These are phyloP conservation scores for Pseudogymnoascus sp. DNA, from an alignment of 2,329 filamentous ascomycete genomes.

Conservation along the genomic window DNA sequence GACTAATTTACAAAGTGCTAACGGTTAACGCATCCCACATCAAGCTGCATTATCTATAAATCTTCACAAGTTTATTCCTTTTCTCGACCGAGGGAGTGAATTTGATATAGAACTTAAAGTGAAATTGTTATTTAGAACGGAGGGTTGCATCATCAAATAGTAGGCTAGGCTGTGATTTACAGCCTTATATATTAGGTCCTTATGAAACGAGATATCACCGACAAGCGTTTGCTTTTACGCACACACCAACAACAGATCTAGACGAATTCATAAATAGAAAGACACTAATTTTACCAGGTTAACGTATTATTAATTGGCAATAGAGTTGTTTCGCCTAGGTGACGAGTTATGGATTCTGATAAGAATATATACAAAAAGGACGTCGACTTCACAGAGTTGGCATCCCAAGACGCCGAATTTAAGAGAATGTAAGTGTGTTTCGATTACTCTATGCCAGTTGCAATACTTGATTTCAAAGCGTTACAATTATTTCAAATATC, in stretches of 20 bases:
- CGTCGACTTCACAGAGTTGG: conserved; percentile 55
- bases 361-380: conserved; percentile 45
- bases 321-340: too few relatives aligned
- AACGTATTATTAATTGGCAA: neutral
- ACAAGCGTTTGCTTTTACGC: neutral
- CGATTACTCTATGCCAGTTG: neutral
- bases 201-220: neutral
- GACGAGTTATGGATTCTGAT: neutral
- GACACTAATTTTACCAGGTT: neutral
- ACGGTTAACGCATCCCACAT: neutral
- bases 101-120: too few relatives aligned
- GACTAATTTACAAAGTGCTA: neutral
- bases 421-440: conserved; percentile 43
- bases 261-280: neutral
- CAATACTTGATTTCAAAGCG: neutral
- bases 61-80: neutral
- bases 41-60: neutral
- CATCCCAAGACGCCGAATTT: conserved; percentile 50
- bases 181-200: neutral
- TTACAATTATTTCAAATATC: neutral
- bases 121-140: too few relatives aligned
- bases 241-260: neutral
- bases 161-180: neutral
- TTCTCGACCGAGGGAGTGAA: neutral
- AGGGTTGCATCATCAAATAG: too few relatives aligned